Conservation (phyloP, 1,284 basidiomycete species). For the Vanrija humicola region DNA sequence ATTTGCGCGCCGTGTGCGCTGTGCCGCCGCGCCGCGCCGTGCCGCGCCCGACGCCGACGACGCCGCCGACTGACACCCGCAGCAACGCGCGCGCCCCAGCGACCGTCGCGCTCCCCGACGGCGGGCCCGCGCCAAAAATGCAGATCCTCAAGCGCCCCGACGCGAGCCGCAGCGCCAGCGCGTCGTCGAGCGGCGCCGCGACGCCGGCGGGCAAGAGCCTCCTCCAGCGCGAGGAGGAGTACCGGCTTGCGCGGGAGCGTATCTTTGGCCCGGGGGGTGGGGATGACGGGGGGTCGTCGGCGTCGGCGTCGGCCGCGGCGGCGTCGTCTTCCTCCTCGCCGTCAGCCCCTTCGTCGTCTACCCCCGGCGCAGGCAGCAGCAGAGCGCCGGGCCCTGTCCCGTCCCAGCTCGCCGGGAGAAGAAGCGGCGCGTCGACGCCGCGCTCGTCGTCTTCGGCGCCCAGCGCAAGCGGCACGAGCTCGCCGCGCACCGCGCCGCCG, state of each 20-base stretch:
- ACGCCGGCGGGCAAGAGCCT: constrained; percentile 13
- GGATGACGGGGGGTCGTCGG: neutral
- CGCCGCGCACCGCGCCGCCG: constrained; percentile 1
- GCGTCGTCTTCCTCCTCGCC: neutral
- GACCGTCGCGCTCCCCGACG: neutral
- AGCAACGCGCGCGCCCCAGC: constrained; percentile 12
- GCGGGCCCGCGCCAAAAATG: constrained; percentile 13
- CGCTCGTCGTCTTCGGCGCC: neutral
- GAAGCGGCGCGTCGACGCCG: constrained; percentile 1
- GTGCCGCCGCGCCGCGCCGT: too few species aligned
- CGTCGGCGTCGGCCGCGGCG: neutral
- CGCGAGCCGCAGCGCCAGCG: neutral
- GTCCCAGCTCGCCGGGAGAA: neutral
- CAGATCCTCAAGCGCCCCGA: constrained; percentile 18
- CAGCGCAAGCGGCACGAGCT: too few species aligned
- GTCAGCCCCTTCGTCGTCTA: neutral
- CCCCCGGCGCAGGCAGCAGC: too few species aligned
- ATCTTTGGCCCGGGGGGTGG: constrained; percentile 11
- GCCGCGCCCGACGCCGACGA: too few species aligned
- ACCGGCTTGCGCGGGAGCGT: constrained; percentile 18
- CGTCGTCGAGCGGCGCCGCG: constrained; percentile 6
- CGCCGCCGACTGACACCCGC: neutral
- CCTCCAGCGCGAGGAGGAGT: constrained; percentile 21
- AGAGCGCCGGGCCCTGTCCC: neutral
- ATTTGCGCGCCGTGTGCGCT: too few species aligned